Evolutionary conservation across 495 filamentous ascomycete genomes (phyloP).

Genomic region (Aspergillus carlsbadensis): DNA sequence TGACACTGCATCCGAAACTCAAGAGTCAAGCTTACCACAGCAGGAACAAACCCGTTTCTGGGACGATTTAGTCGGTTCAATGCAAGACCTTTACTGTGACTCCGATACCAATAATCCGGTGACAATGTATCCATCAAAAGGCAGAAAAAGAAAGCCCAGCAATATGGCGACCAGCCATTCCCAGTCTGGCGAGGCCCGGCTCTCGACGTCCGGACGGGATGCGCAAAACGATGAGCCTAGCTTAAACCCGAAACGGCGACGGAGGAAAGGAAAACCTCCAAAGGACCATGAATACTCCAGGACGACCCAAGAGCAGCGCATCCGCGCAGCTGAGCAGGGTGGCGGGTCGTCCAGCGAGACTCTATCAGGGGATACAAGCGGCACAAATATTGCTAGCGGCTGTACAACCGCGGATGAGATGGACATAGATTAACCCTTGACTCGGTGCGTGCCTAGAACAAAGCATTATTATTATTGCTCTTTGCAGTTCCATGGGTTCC

Average conservation of each 20-base stretch:
- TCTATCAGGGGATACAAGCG: conserved; percentile 18
- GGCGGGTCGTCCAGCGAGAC: conserved; percentile 18
- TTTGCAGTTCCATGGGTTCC: not conserved
- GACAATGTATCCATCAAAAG: conserved; percentile 19
- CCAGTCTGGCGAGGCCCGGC: not conserved
- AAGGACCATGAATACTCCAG: conserved; percentile 1
- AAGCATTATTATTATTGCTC: not conserved
- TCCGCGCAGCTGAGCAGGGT: conserved; percentile 11
- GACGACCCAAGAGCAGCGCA: conserved; percentile 2
- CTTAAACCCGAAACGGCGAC: conserved; percentile 28
- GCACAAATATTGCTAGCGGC: not conserved
- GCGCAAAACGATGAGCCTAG: conserved; percentile 9
- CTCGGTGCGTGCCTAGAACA: not conserved
- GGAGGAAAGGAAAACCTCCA: conserved; percentile 22
- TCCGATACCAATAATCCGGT: conserved; percentile 15
- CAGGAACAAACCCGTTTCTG: conserved; percentile 21
- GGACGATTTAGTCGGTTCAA: conserved; percentile 34
- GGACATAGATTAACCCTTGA: conserved; percentile 19
- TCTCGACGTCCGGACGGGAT: conserved; percentile 9
- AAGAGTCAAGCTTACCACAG: conserved; percentile 17
- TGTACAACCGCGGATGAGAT: conserved; percentile 14
- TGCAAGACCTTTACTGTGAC: conserved; percentile 32
- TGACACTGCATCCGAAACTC: conserved; percentile 17
- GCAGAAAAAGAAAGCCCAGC: conserved; percentile 41
- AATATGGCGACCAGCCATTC: not conserved